Evolutionary conservation across 2,329 filamentous ascomycete species (phyloP), one percentile per base, ranked within the genome.

Genomic region (Pseudogymnoascus sp.): DNA sequence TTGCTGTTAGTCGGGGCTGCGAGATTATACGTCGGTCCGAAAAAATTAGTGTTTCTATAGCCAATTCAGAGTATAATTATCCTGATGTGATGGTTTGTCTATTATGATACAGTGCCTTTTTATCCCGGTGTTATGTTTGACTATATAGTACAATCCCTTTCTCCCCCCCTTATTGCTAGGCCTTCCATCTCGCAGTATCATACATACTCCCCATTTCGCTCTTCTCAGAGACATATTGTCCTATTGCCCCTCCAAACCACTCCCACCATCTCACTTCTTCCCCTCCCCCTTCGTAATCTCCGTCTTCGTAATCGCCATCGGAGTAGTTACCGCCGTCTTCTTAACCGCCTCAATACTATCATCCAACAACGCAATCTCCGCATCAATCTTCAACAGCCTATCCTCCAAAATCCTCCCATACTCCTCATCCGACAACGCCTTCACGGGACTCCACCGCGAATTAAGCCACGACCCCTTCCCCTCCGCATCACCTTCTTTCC

Each of bases 351-450:
- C 82, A 68, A 95, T 90, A 70, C 85, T 86, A 62, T 93, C 90
- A 70, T 95, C 89, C 37, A 93, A 79, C 4, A 95, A 74, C 0
- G 89, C 86, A 73, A 95, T 91, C 65, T 93, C 89, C 0, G 84
- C 89, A 67, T 95, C 88, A 2, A 93, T 77, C 66, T 79, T 82
- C 26, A 93, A 73, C 41, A 91, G 76, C 75, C 88, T 91, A 72
- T 93, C 89, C 31, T 81, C 78, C 70, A 95, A 78, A 76, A 91
- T 85, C 0, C 81, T 76, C 64, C 83, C 82, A 71, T 95, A 95
- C 68, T 95, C 86, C 26, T 88, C 81, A 68, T 95, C 87, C 0
- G 84, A 85, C 26, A 95, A 76, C 11, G 83, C 82, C 69, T 82
- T 88, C 66, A 95, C 78, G 0, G 90, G 90, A 66, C 86, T 89